Conservation (phyloP, 2,329 filamentous ascomycete species). For the Beauveria asiatica region DNA sequence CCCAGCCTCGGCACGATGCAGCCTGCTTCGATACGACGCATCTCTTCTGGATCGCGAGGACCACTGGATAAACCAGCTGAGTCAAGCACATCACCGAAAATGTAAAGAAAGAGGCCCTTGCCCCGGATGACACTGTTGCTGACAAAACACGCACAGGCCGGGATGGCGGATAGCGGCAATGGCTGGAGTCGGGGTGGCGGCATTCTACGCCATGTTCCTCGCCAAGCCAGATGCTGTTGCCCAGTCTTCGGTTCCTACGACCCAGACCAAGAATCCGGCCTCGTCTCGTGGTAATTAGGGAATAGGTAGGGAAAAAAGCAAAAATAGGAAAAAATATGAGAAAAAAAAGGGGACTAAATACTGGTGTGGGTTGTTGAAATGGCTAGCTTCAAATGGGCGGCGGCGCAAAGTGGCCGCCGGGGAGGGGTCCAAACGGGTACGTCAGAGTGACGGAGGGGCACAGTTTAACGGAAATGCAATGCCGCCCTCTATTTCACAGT, state of each 20-base stretch:
- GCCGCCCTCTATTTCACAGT: background rate
- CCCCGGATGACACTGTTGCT: background rate
- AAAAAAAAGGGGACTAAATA: background rate
- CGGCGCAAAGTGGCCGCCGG: no score
- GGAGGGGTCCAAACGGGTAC: no score
- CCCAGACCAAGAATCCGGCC: conserved; percentile 1
- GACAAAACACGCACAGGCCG: background rate
- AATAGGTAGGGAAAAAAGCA: no score
- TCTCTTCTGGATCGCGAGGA: background rate
- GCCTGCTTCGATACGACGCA: background rate
- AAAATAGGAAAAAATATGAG: background rate
- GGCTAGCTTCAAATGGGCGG: background rate
- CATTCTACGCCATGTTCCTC: background rate
- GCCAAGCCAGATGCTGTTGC: background rate
- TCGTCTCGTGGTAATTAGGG: background rate
- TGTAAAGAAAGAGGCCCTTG: background rate
- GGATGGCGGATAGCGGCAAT: conserved; percentile 4
- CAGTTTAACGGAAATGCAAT: background rate
- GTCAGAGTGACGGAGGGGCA: background rate
- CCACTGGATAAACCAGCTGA: background rate
- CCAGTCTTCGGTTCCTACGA: background rate
- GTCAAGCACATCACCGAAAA: background rate
- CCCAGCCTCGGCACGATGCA: background rate
- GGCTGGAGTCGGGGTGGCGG: background rate
- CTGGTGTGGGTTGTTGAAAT: background rate